These are phyloP conservation scores for Chrysoporthe austroafricana DNA, from an alignment of 2,329 filamentous ascomycete species.

Conservation along the genomic window DNA sequence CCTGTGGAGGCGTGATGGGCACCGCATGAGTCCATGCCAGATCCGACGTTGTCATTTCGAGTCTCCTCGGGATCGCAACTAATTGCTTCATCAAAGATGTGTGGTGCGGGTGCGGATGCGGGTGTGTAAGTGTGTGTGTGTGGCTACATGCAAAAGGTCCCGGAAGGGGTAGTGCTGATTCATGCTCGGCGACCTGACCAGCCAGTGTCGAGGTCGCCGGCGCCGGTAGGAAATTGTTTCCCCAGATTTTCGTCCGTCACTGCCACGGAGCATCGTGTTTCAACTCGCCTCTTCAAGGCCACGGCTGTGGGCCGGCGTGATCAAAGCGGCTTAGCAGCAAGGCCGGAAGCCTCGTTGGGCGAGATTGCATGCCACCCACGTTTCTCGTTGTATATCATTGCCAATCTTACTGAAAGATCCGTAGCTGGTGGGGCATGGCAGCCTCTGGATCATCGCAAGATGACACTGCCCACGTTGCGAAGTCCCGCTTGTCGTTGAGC, in stretches of 20 bases:
- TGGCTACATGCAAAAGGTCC: background rate
- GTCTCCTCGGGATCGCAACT: background rate
- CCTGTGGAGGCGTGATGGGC: background rate
- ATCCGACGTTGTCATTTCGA: background rate
- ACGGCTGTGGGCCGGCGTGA: background rate
- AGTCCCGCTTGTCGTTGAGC: constrained; percentile 7
- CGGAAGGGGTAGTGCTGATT: background rate
- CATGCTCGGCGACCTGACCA: constrained; percentile 5
- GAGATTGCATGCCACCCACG: constrained; percentile 5
- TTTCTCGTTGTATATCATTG: constrained; percentile 12
- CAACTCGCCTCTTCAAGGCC: constrained; percentile 1
- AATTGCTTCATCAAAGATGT: background rate
- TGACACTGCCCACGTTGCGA: constrained; percentile 12
- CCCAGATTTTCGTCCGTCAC: constrained; percentile 4
- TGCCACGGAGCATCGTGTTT: background rate
- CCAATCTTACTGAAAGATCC: constrained; percentile 14
- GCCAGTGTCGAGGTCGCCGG: constrained; percentile 3
- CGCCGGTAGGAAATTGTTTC: constrained; percentile 1
- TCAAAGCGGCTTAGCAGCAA: constrained; percentile 5
- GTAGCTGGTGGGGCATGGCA: constrained; percentile 1
- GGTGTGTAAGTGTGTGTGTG: background rate
- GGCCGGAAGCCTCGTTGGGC: background rate
- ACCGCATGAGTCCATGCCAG: background rate
- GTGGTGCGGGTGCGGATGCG: no score
- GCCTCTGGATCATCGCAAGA: constrained; percentile 7